phyloP scores from a whole-genome alignment of 805 yeast species.

The Zygoascus tannicola region DNA sequence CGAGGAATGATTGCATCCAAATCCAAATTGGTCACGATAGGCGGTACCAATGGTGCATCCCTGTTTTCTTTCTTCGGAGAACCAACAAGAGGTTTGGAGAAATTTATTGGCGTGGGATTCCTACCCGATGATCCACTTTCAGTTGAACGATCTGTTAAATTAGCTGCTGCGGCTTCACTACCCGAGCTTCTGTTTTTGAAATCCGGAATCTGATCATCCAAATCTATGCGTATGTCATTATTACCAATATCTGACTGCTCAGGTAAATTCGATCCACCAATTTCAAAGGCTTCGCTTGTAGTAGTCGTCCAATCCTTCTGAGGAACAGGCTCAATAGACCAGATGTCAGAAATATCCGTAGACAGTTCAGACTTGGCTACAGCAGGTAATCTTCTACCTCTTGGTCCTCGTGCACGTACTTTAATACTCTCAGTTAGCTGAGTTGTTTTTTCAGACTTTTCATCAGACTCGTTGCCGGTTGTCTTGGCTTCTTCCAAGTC shows the following conservation, averaged over 20 bases:
- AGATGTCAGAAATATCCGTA: slow-evolving; percentile 14
- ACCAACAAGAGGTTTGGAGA: neutral
- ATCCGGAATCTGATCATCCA: neutral
- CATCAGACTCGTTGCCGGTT: neutral
- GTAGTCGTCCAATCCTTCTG: neutral
- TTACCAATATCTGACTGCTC: neutral
- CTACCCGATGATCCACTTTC: neutral
- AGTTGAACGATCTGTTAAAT: too few relatives aligned
- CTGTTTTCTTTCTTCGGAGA: neutral
- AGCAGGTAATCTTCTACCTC: slow-evolving; percentile 25
- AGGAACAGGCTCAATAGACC: slow-evolving; percentile 7
- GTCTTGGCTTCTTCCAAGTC: neutral
- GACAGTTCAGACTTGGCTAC: slow-evolving; percentile 20
- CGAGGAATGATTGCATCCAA: neutral
- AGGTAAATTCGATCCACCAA: neutral
- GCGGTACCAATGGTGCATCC: neutral
- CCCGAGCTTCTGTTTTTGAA: neutral
- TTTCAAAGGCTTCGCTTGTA: neutral
- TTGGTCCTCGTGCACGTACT: slow-evolving; percentile 23
- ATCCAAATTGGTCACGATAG: neutral
- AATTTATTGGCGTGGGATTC: neutral
- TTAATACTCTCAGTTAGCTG: neutral
- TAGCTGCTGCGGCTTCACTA: neutral
- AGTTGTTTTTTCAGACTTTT: slow-evolving; percentile 1
- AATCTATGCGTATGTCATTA: too few relatives aligned